Conservation (phyloP, 345 rosid genomes). For the Kernera saxatilis region DNA sequence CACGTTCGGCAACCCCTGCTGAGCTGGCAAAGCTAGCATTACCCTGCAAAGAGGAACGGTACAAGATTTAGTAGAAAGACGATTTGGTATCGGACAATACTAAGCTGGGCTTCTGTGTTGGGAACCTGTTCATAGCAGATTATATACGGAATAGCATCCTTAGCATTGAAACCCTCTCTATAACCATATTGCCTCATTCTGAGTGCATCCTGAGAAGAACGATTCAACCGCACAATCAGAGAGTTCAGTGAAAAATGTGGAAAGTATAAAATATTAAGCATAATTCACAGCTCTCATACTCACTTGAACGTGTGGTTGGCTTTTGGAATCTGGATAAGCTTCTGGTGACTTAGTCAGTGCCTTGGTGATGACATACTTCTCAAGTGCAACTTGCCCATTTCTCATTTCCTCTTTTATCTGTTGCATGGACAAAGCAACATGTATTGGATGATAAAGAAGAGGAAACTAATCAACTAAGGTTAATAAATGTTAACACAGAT, state of each 20-base stretch:
- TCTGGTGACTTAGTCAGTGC: constrained; percentile 89
- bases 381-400: constrained; percentile 81
- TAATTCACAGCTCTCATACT: constrained; percentile 26
- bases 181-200: constrained; percentile 88
- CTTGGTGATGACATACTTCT: constrained; percentile 92
- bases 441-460: background rate
- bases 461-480: background rate
- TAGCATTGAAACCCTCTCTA: constrained; percentile 68
- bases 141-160: constrained; percentile 88
- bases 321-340: constrained; percentile 94
- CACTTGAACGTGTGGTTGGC: constrained; percentile 95
- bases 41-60: constrained; percentile 44
- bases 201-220: constrained; percentile 73
- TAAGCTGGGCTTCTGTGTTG: background rate
- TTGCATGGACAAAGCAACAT: constrained; percentile 26
- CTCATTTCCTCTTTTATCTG: constrained; percentile 93
- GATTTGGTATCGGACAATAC: constrained; percentile 4
- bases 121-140: constrained; percentile 92
- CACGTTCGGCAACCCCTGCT: constrained; percentile 84
- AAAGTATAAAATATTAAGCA: background rate
- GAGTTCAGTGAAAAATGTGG: background rate
- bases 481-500: background rate
- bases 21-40: constrained; percentile 46
- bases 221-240: constrained; percentile 17
- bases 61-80: constrained; percentile 5